These are phyloP conservation scores for Tylopilus plumbeoviolaceoides DNA, from an alignment of 768 basidiomycete genomes.

Conservation along the genomic window DNA sequence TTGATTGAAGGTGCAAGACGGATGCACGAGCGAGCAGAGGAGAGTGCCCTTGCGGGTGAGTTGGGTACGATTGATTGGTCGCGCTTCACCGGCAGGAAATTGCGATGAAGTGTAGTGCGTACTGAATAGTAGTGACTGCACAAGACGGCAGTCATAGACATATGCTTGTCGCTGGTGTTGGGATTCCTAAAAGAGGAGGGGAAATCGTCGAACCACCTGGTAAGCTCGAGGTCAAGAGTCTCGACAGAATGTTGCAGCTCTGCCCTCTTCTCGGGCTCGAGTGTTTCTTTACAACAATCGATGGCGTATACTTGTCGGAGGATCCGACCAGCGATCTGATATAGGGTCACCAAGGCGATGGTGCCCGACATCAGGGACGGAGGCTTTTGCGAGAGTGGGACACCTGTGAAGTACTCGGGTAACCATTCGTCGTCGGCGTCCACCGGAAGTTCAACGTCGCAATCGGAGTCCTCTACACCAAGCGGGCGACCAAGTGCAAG, in stretches of 20 bases:
- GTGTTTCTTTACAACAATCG: constrained; percentile 68
- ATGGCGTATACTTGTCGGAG: constrained; percentile 80
- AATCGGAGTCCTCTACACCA: constrained; percentile 85
- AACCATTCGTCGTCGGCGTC: constrained; percentile 80
- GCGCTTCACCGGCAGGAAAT: constrained; percentile 75
- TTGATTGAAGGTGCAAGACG: constrained; percentile 81
- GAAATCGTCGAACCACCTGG: constrained; percentile 79
- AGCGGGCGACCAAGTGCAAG: constrained; percentile 85
- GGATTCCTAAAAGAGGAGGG: constrained; percentile 72
- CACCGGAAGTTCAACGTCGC: constrained; percentile 82
- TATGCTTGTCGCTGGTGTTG: constrained; percentile 71
- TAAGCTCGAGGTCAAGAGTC: constrained; percentile 68
- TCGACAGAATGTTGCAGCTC: constrained; percentile 81
- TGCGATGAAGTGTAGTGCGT: constrained; percentile 82
- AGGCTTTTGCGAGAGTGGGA: constrained; percentile 48
- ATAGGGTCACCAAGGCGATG: constrained; percentile 69
- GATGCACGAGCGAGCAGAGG: constrained; percentile 82
- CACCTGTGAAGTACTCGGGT: constrained; percentile 67
- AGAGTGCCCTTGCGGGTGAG: constrained; percentile 76
- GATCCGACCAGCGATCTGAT: constrained; percentile 81
- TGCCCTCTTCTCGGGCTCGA: constrained; percentile 69
- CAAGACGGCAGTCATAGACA: constrained; percentile 79
- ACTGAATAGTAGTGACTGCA: constrained; percentile 90
- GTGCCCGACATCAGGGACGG: constrained; percentile 80
- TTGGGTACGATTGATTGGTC: constrained; percentile 66